A percentile compares a stretch with the other conserved stretches of the same genome.
These are phyloP conservation scores for Saturnispora besseyi DNA, from an alignment of 805 yeast species.

Conservation along the genomic window DNA sequence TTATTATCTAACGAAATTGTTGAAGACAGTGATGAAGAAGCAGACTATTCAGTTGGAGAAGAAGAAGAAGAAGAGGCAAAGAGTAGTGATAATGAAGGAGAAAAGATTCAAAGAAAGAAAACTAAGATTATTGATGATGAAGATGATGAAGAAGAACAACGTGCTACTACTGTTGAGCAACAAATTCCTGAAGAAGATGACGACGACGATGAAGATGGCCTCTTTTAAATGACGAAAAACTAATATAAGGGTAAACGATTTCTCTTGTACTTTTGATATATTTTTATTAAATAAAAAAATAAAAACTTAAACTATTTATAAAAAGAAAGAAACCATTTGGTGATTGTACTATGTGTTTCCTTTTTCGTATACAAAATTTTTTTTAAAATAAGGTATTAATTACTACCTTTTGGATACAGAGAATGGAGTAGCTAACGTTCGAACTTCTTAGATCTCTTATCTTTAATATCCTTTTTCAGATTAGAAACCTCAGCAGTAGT, in stretches of 20 bases:
- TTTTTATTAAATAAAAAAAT: background rate
- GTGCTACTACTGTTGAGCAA: too few relatives aligned
- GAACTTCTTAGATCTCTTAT: conserved; percentile 25
- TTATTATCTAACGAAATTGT: conserved; percentile 22
- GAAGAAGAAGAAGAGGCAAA: conserved; percentile 11
- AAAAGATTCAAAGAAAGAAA: conserved; percentile 14
- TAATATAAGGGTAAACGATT: too few relatives aligned
- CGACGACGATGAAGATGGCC: conserved; percentile 13
- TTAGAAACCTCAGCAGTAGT: conserved; percentile 41
- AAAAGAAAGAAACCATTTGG: background rate
- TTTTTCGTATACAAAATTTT: too few relatives aligned
- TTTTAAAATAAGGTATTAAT: too few relatives aligned
- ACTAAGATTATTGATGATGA: conserved; percentile 17
- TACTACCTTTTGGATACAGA: background rate
- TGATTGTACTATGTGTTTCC: background rate
- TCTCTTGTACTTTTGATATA: background rate
- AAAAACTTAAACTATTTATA: background rate
- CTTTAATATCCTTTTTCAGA: conserved; percentile 22
- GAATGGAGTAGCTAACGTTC: conserved; percentile 18
- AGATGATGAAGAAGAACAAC: conserved; percentile 12
- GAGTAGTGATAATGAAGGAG: conserved; percentile 4
- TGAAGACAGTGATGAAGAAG: conserved; percentile 28
- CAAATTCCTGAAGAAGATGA: conserved; percentile 2
- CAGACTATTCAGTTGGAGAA: conserved; percentile 17
- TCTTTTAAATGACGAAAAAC: conserved; percentile 7